These are phyloP conservation scores for Akanthomyces uredinophilus DNA, from an alignment of 2,329 filamentous ascomycete genomes.

Conservation along the genomic window DNA sequence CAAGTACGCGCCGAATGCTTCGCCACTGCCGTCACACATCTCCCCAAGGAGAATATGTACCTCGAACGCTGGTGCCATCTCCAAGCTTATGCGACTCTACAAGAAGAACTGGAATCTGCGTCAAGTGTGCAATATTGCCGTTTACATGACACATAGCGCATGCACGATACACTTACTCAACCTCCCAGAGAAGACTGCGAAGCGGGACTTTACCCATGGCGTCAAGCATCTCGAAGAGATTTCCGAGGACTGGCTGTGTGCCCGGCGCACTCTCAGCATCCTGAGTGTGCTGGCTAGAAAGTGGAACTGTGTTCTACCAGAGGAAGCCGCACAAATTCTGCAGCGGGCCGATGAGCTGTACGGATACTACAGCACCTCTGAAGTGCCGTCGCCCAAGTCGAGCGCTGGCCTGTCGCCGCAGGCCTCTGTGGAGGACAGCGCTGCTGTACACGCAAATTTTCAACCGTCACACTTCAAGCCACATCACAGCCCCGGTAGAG, in stretches of 20 bases:
- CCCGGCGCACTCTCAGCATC: slow-evolving; percentile 77
- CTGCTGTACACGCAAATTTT: slow-evolving; percentile 16
- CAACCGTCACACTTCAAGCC: slow-evolving; percentile 15
- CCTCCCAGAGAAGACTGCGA: slow-evolving; percentile 84
- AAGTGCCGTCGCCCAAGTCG: slow-evolving; percentile 51
- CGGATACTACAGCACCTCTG: slow-evolving; percentile 61
- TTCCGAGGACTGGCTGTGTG: slow-evolving; percentile 89
- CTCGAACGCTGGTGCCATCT: slow-evolving; percentile 81
- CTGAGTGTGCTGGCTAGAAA: slow-evolving; percentile 80
- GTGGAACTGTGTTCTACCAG: slow-evolving; percentile 82
- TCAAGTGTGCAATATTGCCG: slow-evolving; percentile 93
- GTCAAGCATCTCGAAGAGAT: slow-evolving; percentile 93
- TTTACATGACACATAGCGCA: slow-evolving; percentile 92
- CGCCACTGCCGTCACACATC: slow-evolving; percentile 78
- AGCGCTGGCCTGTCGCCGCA: slow-evolving; percentile 27
- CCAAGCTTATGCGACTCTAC: slow-evolving; percentile 89
- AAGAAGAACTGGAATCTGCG: slow-evolving; percentile 86
- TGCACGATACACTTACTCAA: slow-evolving; percentile 94
- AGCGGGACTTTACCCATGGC: slow-evolving; percentile 83
- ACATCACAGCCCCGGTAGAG: slow-evolving; percentile 5
- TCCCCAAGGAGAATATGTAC: slow-evolving; percentile 89
- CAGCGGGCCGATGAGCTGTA: slow-evolving; percentile 74
- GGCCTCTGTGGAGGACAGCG: slow-evolving; percentile 23
- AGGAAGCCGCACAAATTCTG: slow-evolving; percentile 74
- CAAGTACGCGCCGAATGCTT: slow-evolving; percentile 77